Conservation (phyloP, 176 grass and related monocot genomes). For the Aechmea fasciata region DNA sequence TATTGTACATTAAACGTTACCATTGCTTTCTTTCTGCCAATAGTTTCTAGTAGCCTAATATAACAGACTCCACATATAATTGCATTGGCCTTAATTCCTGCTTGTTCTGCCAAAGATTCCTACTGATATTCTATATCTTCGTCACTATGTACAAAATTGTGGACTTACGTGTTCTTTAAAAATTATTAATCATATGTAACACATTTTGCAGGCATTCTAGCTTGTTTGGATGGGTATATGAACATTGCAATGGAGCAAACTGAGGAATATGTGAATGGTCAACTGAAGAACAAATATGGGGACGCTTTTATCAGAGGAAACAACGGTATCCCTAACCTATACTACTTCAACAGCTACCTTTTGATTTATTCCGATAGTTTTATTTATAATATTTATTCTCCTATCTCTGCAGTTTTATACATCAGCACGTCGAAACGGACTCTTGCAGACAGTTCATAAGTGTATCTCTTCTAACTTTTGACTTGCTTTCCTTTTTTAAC, state of each 20-base stretch:
- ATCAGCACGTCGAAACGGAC: conserved; percentile 45
- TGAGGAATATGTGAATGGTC: conserved; percentile 26
- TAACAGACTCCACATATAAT: not conserved
- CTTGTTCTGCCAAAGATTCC: not conserved
- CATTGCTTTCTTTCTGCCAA: not conserved
- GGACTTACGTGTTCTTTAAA: not conserved
- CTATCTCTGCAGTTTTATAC: conserved; percentile 38
- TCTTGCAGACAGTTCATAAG: conserved; percentile 25
- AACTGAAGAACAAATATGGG: conserved; percentile 32
- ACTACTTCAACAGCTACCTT: not conserved
- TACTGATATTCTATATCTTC: not conserved
- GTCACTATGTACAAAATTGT: not conserved
- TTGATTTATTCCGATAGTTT: not conserved
- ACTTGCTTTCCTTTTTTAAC: not conserved
- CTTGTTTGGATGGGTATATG: conserved; percentile 31
- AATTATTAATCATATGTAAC: not conserved
- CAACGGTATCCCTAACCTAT: conserved; percentile 22
- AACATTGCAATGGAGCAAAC: conserved; percentile 31
- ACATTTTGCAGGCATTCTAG: conserved; percentile 28
- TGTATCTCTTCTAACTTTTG: not conserved
- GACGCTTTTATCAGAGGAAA: conserved; percentile 47
- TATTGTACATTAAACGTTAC: not conserved
- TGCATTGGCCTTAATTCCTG: not conserved
- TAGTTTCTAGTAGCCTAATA: not conserved
- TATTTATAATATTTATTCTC: not conserved